Conservation (phyloP, 352 stramenopile species). For the Lagenidium sp. region DNA sequence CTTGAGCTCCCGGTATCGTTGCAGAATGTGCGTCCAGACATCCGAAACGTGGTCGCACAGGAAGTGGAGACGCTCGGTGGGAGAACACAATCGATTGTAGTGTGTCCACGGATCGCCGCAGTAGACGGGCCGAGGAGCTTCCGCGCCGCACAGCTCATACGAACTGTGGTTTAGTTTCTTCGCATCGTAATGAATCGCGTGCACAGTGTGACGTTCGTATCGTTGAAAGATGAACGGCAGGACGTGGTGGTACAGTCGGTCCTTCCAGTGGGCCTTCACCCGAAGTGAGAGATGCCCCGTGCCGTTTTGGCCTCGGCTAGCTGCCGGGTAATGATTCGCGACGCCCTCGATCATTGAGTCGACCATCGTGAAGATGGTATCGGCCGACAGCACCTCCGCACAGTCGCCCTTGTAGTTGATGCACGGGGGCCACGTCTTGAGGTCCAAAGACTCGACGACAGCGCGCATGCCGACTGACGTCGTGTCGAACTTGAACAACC, state of each 20-base stretch:
- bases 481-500: conserved; percentile 8
- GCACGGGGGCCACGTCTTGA: background rate
- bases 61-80: background rate
- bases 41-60: conserved; percentile 1
- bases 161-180: background rate
- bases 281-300: background rate
- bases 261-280: background rate
- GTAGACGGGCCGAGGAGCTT: background rate
- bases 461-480: conserved; percentile 3
- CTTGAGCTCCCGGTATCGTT: background rate
- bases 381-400: background rate
- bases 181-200: conserved; percentile 5
- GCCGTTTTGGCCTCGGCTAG: background rate
- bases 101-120: conserved; percentile 4
- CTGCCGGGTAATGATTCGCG: background rate
- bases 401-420: background rate
- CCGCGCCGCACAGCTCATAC: background rate
- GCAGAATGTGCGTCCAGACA: conserved; percentile 6
- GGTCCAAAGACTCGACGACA: conserved; percentile 1
- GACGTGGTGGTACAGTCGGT: background rate
- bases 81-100: background rate
- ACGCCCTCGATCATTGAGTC: conserved; percentile 1
- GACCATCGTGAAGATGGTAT: conserved; percentile 1
- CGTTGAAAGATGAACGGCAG: background rate
- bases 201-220: background rate